phyloP scores from a whole-genome alignment of 495 filamentous ascomycete genomes.

The Lepraria neglecta region DNA sequence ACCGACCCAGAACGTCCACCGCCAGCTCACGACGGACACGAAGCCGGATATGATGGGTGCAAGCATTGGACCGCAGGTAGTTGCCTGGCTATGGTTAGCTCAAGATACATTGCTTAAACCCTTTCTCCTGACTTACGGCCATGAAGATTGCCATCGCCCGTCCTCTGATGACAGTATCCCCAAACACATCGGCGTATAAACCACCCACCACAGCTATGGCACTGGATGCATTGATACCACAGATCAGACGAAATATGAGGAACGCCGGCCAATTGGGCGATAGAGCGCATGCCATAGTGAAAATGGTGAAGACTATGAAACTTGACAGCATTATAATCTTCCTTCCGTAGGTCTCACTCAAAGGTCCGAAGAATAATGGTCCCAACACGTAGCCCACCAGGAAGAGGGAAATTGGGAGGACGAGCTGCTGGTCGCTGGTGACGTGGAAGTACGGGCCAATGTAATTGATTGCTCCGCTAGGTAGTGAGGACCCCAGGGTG shows the following conservation, averaged over 20 bases:
- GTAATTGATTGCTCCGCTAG: constrained; percentile 54
- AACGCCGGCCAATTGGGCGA: constrained; percentile 61
- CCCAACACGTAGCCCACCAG: constrained; percentile 65
- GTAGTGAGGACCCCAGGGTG: constrained; percentile 64
- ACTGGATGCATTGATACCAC: constrained; percentile 57
- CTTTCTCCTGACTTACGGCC: constrained; percentile 46
- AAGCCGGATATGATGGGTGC: constrained; percentile 65
- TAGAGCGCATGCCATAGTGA: constrained; percentile 62
- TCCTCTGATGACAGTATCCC: constrained; percentile 53
- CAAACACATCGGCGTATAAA: constrained; percentile 66
- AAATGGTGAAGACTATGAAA: constrained; percentile 59
- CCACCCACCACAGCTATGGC: constrained; percentile 68
- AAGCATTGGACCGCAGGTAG: constrained; percentile 59
- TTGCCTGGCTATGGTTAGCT: constrained; percentile 41
- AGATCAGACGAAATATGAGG: constrained; percentile 61
- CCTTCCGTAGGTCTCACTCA: constrained; percentile 68
- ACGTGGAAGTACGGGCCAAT: constrained; percentile 55
- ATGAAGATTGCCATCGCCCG: constrained; percentile 68
- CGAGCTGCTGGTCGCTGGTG: constrained; percentile 48
- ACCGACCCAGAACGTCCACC: constrained; percentile 59
- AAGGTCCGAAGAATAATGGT: constrained; percentile 59
- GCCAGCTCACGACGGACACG: constrained; percentile 54
- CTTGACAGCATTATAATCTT: constrained; percentile 52
- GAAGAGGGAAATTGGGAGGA: constrained; percentile 72
- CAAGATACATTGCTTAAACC: constrained; percentile 5